Evolutionary conservation across 2,329 filamentous ascomycete species (phyloP), one percentile per base, ranked within the genome.

Genomic region (Neoarthrinium moseri): DNA sequence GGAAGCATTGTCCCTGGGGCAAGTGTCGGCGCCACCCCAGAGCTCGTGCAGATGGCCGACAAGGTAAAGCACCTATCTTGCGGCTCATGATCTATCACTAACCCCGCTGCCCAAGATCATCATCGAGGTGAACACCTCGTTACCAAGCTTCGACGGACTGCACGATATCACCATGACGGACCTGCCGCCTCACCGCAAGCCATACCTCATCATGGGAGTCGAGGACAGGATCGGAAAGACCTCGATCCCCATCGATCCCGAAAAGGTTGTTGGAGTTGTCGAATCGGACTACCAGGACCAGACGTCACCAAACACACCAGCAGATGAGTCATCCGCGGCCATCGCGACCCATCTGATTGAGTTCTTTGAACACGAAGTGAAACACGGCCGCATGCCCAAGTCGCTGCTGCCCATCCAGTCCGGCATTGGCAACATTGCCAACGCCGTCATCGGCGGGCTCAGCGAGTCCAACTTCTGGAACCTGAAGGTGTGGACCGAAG

Each of bases 121-220:
- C 61, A 89, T 95, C 61, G 90, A 95, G 72, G 87, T 95, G 69
- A 95, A 95, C 74, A 95, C 91, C 1, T 75, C 89, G 1, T 81
- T 88, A 41, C 90, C 90, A 5, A 89, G 83, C 34, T 91, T 95
- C 60, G 86, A 94, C 65, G 91, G 89, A 43, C 79, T 95, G 15
- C 90, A 95, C 74, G 91, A 95, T 60, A 95, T 95, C 64, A 91
- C 87, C 51, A 86, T 91, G 78, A 89, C 86, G n/a, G 87, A 94
- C 55, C 72, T 91, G 10, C 90, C 90, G 15, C 90, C 90, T 2
- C 71, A 77, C 54, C 78, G 89, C 56, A 95, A 94, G 72, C 90
- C 90, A 2, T 94, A 92, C 69, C 75, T 94, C 21, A 84, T 95
- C 67, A 94, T 90, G 79, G 73, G 80, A 29, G 88, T 89, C 7